These are phyloP conservation scores for Geosmithia putterillii DNA, from an alignment of 2,329 filamentous ascomycete species.

Conservation along the genomic window DNA sequence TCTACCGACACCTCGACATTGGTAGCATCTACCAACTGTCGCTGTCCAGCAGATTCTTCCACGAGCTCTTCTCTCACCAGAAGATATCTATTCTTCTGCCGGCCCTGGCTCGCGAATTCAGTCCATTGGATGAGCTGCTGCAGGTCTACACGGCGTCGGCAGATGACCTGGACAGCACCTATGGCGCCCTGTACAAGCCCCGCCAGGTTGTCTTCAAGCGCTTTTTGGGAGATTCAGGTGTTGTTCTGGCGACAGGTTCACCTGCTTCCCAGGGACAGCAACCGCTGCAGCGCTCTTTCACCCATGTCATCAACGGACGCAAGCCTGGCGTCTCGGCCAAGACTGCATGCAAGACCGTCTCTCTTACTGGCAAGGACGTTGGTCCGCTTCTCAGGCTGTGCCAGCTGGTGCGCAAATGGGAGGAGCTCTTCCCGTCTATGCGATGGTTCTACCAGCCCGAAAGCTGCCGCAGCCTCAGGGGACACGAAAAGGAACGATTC, in stretches of 20 bases:
- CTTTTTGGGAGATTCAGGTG: conserved; percentile 17
- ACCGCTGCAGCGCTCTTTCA: conserved; percentile 6
- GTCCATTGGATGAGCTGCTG: conserved; percentile 31
- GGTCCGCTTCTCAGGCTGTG: conserved; percentile 19
- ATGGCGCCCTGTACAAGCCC: conserved; percentile 21
- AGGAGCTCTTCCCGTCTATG: conserved; percentile 27
- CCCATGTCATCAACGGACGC: conserved; percentile 9
- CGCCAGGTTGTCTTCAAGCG: conserved; percentile 26
- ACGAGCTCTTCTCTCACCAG: conserved; percentile 25
- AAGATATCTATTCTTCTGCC: conserved; percentile 28
- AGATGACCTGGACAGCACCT: conserved; percentile 17
- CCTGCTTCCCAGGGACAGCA: neutral
- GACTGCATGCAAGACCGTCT: conserved; percentile 6
- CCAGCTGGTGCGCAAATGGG: conserved; percentile 22
- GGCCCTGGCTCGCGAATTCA: conserved; percentile 27
- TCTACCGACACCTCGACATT: conserved; percentile 31
- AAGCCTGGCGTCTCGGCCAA: conserved; percentile 4
- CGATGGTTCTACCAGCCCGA: conserved; percentile 33
- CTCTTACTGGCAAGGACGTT: conserved; percentile 20
- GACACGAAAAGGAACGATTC: conserved; percentile 30
- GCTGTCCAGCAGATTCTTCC: conserved; percentile 22
- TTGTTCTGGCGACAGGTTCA: conserved; percentile 8
- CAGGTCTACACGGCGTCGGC: conserved; percentile 30
- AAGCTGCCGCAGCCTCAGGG: conserved; percentile 28
- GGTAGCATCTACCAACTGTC: conserved; percentile 25